Evolutionary conservation across 2,329 filamentous ascomycete species (phyloP), one percentile per base, ranked within the genome.

Genomic region (Arthrobotrys sinensis): DNA sequence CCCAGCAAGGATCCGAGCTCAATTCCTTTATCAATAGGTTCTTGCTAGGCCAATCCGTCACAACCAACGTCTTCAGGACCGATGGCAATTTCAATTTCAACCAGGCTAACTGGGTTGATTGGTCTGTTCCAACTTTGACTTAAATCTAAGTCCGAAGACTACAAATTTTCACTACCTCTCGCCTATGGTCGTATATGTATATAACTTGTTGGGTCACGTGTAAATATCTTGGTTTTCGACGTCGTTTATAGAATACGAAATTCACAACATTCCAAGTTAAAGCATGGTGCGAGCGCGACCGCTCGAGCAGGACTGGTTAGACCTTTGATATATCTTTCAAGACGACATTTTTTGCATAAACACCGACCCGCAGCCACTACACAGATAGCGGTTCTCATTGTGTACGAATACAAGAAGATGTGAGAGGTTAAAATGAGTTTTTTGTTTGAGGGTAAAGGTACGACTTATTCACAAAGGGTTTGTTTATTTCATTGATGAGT

Each of bases 11-110:
- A 11, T 79, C 85, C 40, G 88, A 89, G 45, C 84, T 90, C 40
- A 87, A 84, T 46, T 85, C 85, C 5, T 90, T 87, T 83, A 87
- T 90, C 82, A 86, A 87, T 84, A 87, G 87, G 82, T 90, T 89
- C 82, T 82, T 89, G 64, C 83, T 88, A 40, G 83, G 81, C 16
- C 70, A 81, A 63, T 60, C 81, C 82, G 82, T 82, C 14, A 81
- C 83, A 46, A 83, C 82, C 4, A 76, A 80, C 38, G 78, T 83
- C 36, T 80, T 82, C 55, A 80, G 73, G 50, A 82, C 81, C 1
- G 81, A 82, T 62, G 80, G 80, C n/a, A 78, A 69, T 7, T 81
- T 84, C 16, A 85, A 38, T 16, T 86, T 86, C 45, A 83, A 84
- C 46, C 81, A 85, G 68, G 79, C 81, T 48, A 80, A 83, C 43